Base-by-base conservation (phyloP, 768 basidiomycete genomes). In the Kwoniella sp. region DNA sequence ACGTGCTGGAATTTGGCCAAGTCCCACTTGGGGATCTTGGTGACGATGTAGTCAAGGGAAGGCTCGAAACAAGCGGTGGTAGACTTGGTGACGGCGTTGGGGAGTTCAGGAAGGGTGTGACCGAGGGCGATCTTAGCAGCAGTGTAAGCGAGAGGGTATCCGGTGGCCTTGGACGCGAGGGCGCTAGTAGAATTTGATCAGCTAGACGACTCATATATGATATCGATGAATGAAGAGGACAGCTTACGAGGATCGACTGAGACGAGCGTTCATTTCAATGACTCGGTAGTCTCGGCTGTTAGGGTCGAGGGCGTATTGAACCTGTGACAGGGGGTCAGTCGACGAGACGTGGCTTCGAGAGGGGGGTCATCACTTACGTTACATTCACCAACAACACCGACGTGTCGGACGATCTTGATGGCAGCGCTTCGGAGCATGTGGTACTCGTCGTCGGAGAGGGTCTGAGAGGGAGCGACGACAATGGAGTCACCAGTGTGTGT, bases 11-110 rank as follows among this genome's bases (percentile, higher is more conserved):
- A 98, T 82, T 99, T 99, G 70, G 94, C 93, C 61, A 99, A 84
- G 83, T 99, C 96, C 95, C 96, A 98, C 81, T 97, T 97, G 67
- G 96, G 96, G 69, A 99, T 98, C 83, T 99, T 99, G 55, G 93
- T 96, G 66, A 99, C 96, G 76, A 99, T 96, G 82, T 99, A 99
- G 82, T 99, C 96, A 50, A 99, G 85, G 8, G 94, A 95, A 26
- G 96, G 95, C 79, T 99, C 96, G 82, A 98, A 99, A 83, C 96
- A 98, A 1, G 96, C 96, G 11, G 96, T 98, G 0, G 96, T 99
- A 2, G 93, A 95, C 84, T 98, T 99, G 56, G 96, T 99, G 68
- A 99, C 96, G 45, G 96, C 94, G 81, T 99, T 99, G 15, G 95
- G 95, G 23, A 98, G 86, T 84, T 97, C 95, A 4, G 95, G 95